phyloP scores from a whole-genome alignment of 495 filamentous ascomycete species.

The Trichocladium antarcticum region DNA sequence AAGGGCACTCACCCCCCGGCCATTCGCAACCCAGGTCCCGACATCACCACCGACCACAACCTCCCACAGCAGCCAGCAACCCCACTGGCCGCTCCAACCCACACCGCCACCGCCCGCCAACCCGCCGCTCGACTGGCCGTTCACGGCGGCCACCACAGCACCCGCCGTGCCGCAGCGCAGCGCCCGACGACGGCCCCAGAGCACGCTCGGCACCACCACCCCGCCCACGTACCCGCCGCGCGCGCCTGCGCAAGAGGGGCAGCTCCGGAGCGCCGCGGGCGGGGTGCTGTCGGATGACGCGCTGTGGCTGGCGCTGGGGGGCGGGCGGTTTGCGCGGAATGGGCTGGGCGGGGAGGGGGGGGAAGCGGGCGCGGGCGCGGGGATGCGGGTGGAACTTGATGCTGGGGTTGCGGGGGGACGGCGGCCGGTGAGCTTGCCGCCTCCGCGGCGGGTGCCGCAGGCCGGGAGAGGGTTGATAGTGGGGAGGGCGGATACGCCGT shows the following conservation, averaged over 20 bases:
- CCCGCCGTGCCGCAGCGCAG: no score
- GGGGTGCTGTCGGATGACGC: background rate
- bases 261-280: no score
- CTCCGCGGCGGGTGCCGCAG: background rate
- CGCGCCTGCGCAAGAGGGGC: no score
- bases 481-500: background rate
- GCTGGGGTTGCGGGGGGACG: background rate
- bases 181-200: no score
- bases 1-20: background rate
- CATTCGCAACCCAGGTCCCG: background rate
- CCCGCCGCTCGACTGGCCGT: background rate
- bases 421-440: background rate
- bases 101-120: background rate
- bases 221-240: no score
- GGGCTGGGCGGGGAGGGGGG: background rate
- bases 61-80: background rate
- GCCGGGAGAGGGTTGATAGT: background rate
- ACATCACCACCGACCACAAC: background rate
- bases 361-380: background rate
- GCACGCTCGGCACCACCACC: no score
- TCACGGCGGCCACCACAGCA: background rate
- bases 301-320: conserved; percentile 4
- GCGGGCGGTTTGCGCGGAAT: background rate
- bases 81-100: background rate
- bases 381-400: background rate